Base-by-base conservation (phyloP, 345 rosid genomes). In the Lepidium africanum region DNA sequence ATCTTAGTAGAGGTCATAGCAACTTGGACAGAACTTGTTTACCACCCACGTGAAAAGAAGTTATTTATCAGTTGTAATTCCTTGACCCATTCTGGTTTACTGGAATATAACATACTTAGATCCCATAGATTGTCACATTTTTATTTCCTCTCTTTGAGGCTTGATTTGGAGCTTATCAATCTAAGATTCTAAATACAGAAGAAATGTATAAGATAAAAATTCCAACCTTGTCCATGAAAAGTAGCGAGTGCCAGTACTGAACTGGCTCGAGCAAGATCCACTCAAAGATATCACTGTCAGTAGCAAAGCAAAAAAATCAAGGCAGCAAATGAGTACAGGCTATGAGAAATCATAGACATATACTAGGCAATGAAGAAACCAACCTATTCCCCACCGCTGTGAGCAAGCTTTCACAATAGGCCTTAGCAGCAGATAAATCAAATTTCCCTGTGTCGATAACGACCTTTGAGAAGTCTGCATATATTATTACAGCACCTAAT, bases 181-280 rank as follows among this genome's bases (percentile, higher is more conserved):
- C 58, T 9, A 56, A 39, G 12, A 61, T 8, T 32, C 39, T 37
- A 53, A 30, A 75, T 43, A 46, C 59, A 54, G 54, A 16, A 59
- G 7, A 14, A 21, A 37, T 38, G 39, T 70, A 23, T 38, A 48
- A 39, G 56, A 61, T 14, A 39, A 15, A 36, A 56, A 30, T 13
- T 25, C 81, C 52, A 77, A 92, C 98, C 98, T 90, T 89, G 76
- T 93, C 98, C 98, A 90, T 93, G 75, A 88, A 93, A 68, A 93
- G 97, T 74, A 93, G 81, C 17, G 96, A 85, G 76, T 88, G 85
- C 98, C 97, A 90, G 78, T 80, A 93, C 74, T 85, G 85, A 78
- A 81, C 56, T 6, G 85, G 89, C 77, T 93, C 97, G 62, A 93
- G 90, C 78, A 83, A 86, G 60, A 93, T 82, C 97, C 96, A 88